Evolutionary conservation across 2,329 filamentous ascomycete species (phyloP).

Genomic region (Dothistroma septosporum): DNA sequence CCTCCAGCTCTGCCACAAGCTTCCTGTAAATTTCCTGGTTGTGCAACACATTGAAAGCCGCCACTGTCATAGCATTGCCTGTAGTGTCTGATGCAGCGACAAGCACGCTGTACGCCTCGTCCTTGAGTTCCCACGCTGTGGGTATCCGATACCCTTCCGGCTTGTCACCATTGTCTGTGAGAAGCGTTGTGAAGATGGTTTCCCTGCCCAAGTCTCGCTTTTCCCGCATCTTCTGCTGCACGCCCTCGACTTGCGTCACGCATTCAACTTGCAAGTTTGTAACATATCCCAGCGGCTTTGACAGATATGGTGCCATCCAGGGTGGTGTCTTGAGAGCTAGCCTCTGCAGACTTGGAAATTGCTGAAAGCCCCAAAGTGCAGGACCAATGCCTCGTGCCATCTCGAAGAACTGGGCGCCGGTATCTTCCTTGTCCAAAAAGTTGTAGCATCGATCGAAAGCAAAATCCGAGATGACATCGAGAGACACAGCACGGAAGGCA

Average conservation of each 20-base stretch:
- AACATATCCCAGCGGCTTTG: slow-evolving; percentile 18
- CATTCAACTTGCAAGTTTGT: slow-evolving; percentile 20
- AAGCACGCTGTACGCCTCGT: slow-evolving; percentile 30
- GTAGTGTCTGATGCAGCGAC: slow-evolving; percentile 36
- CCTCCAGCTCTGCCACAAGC: slow-evolving; percentile 30
- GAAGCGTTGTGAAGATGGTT: slow-evolving; percentile 32
- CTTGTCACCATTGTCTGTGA: slow-evolving; percentile 19
- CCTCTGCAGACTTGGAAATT: slow-evolving; percentile 20
- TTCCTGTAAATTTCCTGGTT: slow-evolving; percentile 29
- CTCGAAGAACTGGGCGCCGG: slow-evolving; percentile 28
- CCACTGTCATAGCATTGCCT: slow-evolving; percentile 35
- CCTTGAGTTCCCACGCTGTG: slow-evolving; percentile 26
- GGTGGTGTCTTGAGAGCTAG: slow-evolving; percentile 25
- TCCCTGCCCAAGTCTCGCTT: slow-evolving; percentile 16
- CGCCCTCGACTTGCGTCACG: slow-evolving; percentile 21
- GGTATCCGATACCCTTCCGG: slow-evolving; percentile 23
- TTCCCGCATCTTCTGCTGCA: slow-evolving; percentile 18
- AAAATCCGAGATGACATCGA: slow-evolving; percentile 34
- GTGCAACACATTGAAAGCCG: slow-evolving; percentile 30
- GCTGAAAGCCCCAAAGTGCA: slow-evolving; percentile 23
- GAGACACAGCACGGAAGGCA: slow-evolving; percentile 28
- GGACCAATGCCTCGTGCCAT: slow-evolving; percentile 24
- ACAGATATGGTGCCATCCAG: slow-evolving; percentile 24
- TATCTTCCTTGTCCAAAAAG: slow-evolving; percentile 28
- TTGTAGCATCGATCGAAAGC: slow-evolving; percentile 32